Conservation (phyloP, 2,329 filamentous ascomycete genomes). For the Aureobasidium sp. region DNA sequence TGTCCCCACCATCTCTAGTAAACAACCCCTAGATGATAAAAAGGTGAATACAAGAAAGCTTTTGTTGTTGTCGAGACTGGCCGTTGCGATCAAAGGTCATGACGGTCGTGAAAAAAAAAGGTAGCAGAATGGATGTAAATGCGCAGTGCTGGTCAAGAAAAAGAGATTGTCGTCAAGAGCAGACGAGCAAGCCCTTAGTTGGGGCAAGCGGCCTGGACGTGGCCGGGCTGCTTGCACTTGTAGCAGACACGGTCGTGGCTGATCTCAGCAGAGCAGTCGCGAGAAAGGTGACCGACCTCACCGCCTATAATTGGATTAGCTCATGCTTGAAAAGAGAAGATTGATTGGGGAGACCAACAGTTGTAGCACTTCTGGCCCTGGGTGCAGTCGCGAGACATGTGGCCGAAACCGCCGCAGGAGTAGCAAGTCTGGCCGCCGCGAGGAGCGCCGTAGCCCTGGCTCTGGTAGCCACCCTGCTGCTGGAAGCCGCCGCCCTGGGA, state of each 20-base stretch:
- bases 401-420: slow-evolving; percentile 92
- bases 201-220: slow-evolving; percentile 91
- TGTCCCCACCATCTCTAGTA: slow-evolving; percentile 1
- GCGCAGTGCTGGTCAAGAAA: slow-evolving; percentile 13
- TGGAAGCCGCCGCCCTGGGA: slow-evolving; percentile 50
- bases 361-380: slow-evolving; percentile 99
- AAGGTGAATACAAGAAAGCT: slow-evolving; percentile 11
- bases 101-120: slow-evolving; percentile 13
- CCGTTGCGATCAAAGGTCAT: slow-evolving; percentile 14
- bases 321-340: background rate
- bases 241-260: slow-evolving; percentile 95
- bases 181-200: slow-evolving; percentile 49
- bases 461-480: slow-evolving; percentile 36
- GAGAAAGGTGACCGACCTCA: slow-evolving; percentile 89
- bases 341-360: slow-evolving; percentile 49
- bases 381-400: slow-evolving; percentile 97
- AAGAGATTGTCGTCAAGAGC: slow-evolving; percentile 16
- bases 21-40: background rate
- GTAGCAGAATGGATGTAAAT: background rate
- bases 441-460: slow-evolving; percentile 40
- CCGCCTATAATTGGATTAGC: slow-evolving; percentile 44
- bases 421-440: slow-evolving; percentile 73
- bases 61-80: slow-evolving; percentile 3
- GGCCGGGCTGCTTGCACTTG: slow-evolving; percentile 82
- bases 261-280: slow-evolving; percentile 92